These are phyloP conservation scores for Mycena alexandri DNA, from an alignment of 768 basidiomycete genomes.

Conservation along the genomic window DNA sequence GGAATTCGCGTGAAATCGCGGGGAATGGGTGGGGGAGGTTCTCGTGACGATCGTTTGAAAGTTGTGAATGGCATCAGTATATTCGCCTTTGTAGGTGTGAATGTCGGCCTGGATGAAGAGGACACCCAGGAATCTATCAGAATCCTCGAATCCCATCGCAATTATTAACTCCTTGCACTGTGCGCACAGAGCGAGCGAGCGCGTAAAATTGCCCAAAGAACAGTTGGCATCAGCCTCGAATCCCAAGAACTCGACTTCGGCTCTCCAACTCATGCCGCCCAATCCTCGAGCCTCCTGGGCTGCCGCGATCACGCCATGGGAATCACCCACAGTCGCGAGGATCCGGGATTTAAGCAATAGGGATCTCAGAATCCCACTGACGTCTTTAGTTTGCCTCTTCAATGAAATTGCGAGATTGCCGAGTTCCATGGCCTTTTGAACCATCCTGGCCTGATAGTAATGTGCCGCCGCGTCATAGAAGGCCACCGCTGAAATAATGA, in stretches of 20 bases:
- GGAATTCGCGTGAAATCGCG: neutral
- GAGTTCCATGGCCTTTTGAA: conserved; percentile 3
- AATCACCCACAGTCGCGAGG: too few relatives aligned
- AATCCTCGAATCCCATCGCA: neutral
- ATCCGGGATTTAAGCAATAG: neutral
- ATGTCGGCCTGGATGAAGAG: neutral
- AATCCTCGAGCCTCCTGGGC: neutral
- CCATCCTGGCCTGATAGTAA: neutral
- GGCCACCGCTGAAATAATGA: neutral
- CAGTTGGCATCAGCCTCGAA: neutral
- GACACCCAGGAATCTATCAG: neutral
- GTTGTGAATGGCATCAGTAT: neutral
- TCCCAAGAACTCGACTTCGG: neutral
- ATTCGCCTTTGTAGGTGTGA: conserved; percentile 1
- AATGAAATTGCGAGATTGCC: neutral
- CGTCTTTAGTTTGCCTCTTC: neutral
- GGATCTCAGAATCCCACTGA: neutral
- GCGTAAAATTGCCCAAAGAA: neutral
- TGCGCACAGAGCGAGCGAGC: neutral
- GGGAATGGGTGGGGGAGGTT: neutral
- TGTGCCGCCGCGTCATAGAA: conserved; percentile 8
- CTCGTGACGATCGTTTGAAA: neutral
- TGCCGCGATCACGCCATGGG: neutral
- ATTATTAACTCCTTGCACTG: neutral
- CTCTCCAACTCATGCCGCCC: neutral